Evolutionary conservation across 2,329 filamentous ascomycete genomes (phyloP), one percentile per base, ranked within the genome.

Genomic region (Trichoderma polysporum): DNA sequence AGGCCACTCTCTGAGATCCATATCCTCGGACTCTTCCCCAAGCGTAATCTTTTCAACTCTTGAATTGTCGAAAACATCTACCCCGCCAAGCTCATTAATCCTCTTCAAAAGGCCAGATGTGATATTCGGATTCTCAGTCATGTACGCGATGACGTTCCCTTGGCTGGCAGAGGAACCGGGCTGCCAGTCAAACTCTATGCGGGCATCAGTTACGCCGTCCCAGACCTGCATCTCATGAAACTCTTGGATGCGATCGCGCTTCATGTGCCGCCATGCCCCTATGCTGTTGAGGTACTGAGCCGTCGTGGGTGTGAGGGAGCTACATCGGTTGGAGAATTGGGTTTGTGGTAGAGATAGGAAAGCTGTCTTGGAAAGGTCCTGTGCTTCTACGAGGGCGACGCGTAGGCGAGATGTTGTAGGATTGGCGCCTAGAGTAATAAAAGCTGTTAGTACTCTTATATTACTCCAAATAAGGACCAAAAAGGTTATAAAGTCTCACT

Each of bases 141-240:
- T 99, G 76, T 95, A 97, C 10, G 95, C 95, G 71, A 99, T 93
- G 1, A 88, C 91, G 68, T 83, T 86, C 75, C 81, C 80, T 76
- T 68, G 71, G 73, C 83, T 81, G 41, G 41, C 12, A 22, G 53
- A 22, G 17, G 81, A 76, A 50, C 75, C 77, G 5, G 80, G 80
- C 25, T 79, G 79, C 90, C 90, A 91, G 79, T 95, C 91, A 78
- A 99, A 99, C 72, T 92, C 91, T 76, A 99, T 95, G 72, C 90
- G 88, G 39, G 93, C 92, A 68, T 89, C 93, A 47, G 91, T 92
- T 66, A 97, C 88, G 69, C 94, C 96, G 77, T 99, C 95, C 95
- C 96, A 99, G 35, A 98, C 95, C 77, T 97, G 91, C 95, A 99
- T 99, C 73, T 94, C 91, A 68, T 96, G 90, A 78, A 97, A 99